Evolutionary conservation across 768 basidiomycete species (phyloP), one percentile per base, ranked within the genome.

Genomic region (Tephrocybe sp.): DNA sequence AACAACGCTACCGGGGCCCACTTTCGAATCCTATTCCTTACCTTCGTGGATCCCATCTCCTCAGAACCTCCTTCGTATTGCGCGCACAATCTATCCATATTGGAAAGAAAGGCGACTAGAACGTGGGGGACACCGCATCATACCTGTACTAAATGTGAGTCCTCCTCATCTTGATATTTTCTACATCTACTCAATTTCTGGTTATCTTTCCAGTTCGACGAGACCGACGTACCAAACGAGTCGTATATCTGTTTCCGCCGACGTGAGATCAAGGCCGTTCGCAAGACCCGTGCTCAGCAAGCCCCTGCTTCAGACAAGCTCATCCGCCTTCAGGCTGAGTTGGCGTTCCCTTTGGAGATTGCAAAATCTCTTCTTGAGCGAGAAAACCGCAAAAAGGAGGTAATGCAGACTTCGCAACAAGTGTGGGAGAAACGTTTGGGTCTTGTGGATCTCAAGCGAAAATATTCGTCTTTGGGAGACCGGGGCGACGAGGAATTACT

Each of bases 221-320:
- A 98, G 70, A 79, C 87, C 16, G 93, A 97, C 65, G 86, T 86
- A 38, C 78, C 79, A 57, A 92, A 91, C 47, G 94, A 96, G 60
- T 95, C 96, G 0, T 98, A 98, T 55, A 89, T 98, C 37, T 99
- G 97, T 69, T 99, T 99, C 78, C 84, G 97, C 30, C 80, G 94
- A 52, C 86, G 95, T 47, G 96, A 98, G 65, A 86, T 89, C 68
- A 98, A 98, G 65, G 85, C 91, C 3, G 81, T 92, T 37, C 85
- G 97, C 54, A 98, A 98, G 72, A 98, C 96, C 8, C 84, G 96
- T 7, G 87, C 93, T 12, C 88, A 88, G 1, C 95, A 98, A 61
- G 85, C 84, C 9, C 87, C 89, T 1, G 92, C 86, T 15, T 87
- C 93, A 12, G 96, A 98, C 60, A 91, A 92, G 57, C 80, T 99